phyloP scores from a whole-genome alignment of 176 grass and related monocot genomes.

The Paspalum notatum region DNA sequence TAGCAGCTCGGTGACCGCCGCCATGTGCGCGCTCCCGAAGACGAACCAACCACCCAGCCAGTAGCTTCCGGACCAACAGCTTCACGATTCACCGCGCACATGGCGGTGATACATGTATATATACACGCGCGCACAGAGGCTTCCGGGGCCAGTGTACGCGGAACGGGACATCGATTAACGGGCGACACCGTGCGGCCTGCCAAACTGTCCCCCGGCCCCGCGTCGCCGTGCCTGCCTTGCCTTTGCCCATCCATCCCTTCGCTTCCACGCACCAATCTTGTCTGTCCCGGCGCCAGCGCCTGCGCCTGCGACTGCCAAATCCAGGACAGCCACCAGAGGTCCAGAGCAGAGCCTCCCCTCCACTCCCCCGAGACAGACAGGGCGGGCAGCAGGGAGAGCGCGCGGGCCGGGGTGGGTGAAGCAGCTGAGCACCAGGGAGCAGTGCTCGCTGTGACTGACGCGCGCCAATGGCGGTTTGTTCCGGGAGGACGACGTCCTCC shows the following conservation, averaged over 20 bases:
- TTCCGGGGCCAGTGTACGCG: not conserved
- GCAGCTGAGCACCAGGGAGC: not conserved
- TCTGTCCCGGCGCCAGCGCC: conserved; percentile 39
- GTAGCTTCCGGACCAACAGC: no score
- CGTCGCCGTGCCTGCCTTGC: not conserved
- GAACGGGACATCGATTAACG: not conserved
- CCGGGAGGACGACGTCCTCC: not conserved
- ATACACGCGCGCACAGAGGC: not conserved
- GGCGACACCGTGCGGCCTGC: conserved; percentile 42
- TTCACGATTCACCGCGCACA: not conserved
- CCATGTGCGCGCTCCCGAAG: conserved; percentile 23
- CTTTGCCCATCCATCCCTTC: conserved; percentile 38
- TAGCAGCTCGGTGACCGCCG: conserved; percentile 10
- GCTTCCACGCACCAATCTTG: conserved; percentile 57
- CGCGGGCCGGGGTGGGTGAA: no score
- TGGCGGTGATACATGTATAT: not conserved
- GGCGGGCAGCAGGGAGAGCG: not conserved
- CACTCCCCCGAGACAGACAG: not conserved
- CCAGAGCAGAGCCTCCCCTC: no score
- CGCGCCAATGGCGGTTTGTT: conserved; percentile 42
- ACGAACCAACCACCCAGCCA: not conserved
- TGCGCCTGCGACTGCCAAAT: conserved; percentile 9
- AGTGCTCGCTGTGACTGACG: not conserved
- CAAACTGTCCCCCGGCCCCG: conserved; percentile 34
- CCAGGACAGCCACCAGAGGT: conserved; percentile 2